Conservation (phyloP, 225 moss, liverwort and hornwort species). For the Lunularia cruciata region DNA sequence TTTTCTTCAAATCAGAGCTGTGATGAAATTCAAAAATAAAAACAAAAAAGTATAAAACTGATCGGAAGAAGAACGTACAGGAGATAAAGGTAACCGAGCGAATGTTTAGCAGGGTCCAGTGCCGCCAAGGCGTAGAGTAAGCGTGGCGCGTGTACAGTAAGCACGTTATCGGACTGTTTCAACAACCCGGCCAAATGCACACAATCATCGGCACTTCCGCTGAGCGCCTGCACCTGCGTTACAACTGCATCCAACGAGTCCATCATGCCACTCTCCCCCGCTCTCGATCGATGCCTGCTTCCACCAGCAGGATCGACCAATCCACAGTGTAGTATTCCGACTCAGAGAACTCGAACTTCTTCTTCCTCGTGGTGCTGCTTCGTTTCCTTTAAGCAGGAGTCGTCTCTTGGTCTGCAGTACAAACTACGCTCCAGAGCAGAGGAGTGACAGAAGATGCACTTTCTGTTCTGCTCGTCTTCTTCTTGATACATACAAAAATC, state of each 20-base stretch:
- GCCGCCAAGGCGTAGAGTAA: slow-evolving; percentile 58
- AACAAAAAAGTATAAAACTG: neutral
- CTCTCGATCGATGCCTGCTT: slow-evolving; percentile 7
- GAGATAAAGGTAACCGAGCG: slow-evolving; percentile 90
- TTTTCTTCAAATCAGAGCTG: neutral
- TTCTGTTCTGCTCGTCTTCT: too few relatives aligned
- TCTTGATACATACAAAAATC: too few relatives aligned
- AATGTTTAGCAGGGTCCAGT: slow-evolving; percentile 76
- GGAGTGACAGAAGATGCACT: too few relatives aligned
- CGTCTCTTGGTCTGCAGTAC: too few relatives aligned
- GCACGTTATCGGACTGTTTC: slow-evolving; percentile 78
- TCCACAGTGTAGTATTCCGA: too few relatives aligned
- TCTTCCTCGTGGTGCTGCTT: too few relatives aligned
- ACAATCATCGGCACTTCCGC: slow-evolving; percentile 84
- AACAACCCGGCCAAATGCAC: slow-evolving; percentile 65
- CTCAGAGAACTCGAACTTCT: too few relatives aligned
- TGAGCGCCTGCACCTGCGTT: slow-evolving; percentile 91
- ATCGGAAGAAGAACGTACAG: slow-evolving; percentile 44
- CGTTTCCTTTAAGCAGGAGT: too few relatives aligned
- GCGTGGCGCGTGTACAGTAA: slow-evolving; percentile 60
- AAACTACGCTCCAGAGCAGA: too few relatives aligned
- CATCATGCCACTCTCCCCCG: slow-evolving; percentile 41
- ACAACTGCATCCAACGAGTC: slow-evolving; percentile 90
- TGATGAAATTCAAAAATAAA: neutral
- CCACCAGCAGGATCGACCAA: slow-evolving; percentile 1